These are phyloP conservation scores for Scheffersomyces insectosa DNA, from an alignment of 1,139 yeast genomes.

Conservation along the genomic window DNA sequence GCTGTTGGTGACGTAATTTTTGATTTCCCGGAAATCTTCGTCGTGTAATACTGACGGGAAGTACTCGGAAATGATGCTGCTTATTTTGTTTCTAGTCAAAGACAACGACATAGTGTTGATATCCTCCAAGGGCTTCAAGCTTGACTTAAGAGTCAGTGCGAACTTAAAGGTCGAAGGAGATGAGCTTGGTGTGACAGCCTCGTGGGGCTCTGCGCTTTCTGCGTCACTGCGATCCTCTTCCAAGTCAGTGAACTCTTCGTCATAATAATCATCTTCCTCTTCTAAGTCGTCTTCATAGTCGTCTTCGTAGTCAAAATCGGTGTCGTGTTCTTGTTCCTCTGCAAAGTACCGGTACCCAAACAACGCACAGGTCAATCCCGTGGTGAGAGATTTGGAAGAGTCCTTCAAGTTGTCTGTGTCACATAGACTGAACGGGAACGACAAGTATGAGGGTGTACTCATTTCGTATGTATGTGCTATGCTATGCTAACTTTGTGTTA, in stretches of 20 bases:
- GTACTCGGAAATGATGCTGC: slow-evolving; percentile 8
- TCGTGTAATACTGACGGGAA: slow-evolving; percentile 5
- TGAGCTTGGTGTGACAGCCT: slow-evolving; percentile 2
- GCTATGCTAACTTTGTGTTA: too few species aligned
- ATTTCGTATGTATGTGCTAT: too few species aligned
- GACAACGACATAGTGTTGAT: neutral
- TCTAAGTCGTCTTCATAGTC: neutral
- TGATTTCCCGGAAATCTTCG: slow-evolving; percentile 8
- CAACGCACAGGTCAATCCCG: neutral
- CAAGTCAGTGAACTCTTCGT: neutral
- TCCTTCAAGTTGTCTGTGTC: neutral
- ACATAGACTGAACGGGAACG: neutral
- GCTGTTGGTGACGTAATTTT: slow-evolving; percentile 14
- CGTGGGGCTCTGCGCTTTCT: neutral
- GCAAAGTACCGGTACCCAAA: neutral
- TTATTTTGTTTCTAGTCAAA: neutral
- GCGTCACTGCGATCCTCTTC: neutral
- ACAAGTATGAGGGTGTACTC: too few species aligned
- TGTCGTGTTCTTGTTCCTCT: neutral
- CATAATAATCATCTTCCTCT: neutral
- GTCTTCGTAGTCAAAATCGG: neutral
- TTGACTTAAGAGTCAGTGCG: neutral
- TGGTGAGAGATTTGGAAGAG: neutral
- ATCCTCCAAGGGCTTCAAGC: neutral
- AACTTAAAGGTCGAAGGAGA: neutral